Evolutionary conservation across 495 filamentous ascomycete species (phyloP), one percentile per base, ranked within the genome.

Genomic region (Xylaria grammica): DNA sequence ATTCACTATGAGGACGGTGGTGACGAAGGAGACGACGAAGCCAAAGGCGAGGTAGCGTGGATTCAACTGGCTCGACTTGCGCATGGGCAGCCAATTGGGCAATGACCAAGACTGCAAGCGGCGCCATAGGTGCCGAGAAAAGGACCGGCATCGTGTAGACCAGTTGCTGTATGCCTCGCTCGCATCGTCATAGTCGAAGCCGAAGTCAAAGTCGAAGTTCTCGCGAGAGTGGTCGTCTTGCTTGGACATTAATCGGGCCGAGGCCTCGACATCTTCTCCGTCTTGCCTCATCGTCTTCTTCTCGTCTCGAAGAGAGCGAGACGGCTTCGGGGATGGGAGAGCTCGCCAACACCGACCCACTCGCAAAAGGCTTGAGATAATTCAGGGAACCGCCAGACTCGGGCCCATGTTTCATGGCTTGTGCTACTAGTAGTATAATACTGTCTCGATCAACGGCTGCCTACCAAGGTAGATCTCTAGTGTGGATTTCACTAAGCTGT

Each of bases 191-290:
- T 59, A 32, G 56, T 46, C 56, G 19, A 50, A 67, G 24, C 69
- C 64, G 62, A 71, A 67, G 61, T 73, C 62, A 40, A 53, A 69
- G 24, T 71, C 65, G 60, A 71, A 69, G 62, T 73, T 65, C 32
- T 71, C 71, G 51, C n/a, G 68, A 34, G 4, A 58, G 50, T 30
- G 45, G 46, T 27, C 50, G 40, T 55, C 58, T 38, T 69, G 59
- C 62, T 74, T 69, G 46, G 61, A 58, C 17, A 67, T 56, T 40
- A 69, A 42, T 34, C 65, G 66, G 19, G 69, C 69, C 11, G 65
- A 34, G 20, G 69, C 71, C 58, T 74, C 71, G 65, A 74, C 52
- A 48, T 72, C 71, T 38, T 63, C 58, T 29, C 67, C 65, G 29
- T 63, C 26, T 42, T 65, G 70, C 55, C 54, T 68, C 70, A 69